Conservation (phyloP, 106 monocot genomes). For the Iris macrosiphon region DNA sequence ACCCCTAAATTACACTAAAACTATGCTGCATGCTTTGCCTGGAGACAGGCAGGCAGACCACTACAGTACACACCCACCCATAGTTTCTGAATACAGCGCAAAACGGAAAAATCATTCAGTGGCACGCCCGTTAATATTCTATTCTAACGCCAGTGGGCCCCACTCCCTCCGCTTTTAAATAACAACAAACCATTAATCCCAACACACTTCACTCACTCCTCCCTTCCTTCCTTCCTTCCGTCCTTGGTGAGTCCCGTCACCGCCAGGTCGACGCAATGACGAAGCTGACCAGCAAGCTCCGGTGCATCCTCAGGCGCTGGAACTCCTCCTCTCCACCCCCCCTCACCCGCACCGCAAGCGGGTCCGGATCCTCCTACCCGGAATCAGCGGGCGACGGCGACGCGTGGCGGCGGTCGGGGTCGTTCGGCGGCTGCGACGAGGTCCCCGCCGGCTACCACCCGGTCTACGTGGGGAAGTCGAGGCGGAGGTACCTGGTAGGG, state of each 20-base stretch:
- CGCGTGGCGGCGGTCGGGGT: slow-evolving; percentile 14
- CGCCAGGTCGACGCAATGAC: background rate
- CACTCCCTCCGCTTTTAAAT: background rate
- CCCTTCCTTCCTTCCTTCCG: background rate
- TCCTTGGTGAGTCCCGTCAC: background rate
- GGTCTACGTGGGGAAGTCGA: slow-evolving; percentile 64
- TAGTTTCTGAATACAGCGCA: background rate
- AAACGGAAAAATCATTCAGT: background rate
- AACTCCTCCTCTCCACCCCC: slow-evolving; percentile 28
- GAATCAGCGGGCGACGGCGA: slow-evolving; percentile 12
- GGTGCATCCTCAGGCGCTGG: slow-evolving; percentile 74
- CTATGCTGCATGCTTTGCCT: slow-evolving; percentile 17
- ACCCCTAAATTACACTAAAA: too few species aligned
- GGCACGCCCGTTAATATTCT: background rate
- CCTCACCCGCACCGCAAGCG: slow-evolving; percentile 1
- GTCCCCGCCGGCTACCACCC: slow-evolving; percentile 40
- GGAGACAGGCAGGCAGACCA: background rate
- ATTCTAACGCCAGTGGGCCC: background rate
- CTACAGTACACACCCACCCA: background rate
- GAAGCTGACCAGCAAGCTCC: slow-evolving; percentile 46
- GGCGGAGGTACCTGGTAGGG: slow-evolving; percentile 47
- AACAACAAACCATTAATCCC: background rate
- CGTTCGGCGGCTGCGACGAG: slow-evolving; percentile 27
- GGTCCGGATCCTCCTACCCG: background rate
- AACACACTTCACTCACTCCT: background rate